Percentiles rank a stretch among this genome's conserved stretches.
Conservation (phyloP, 345 rosid genomes). For the Aquilaria sinensis region DNA sequence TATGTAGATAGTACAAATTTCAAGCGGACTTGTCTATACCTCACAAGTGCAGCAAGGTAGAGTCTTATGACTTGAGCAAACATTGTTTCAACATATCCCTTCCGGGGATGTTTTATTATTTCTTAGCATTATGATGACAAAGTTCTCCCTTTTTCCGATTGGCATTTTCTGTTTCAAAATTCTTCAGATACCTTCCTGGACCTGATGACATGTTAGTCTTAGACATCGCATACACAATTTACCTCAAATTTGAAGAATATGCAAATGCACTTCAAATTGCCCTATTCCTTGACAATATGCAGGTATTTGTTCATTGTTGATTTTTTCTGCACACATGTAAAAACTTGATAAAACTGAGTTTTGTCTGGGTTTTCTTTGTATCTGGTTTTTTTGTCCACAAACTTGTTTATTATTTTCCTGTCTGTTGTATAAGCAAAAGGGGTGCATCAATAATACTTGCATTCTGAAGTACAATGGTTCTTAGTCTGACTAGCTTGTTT, state of each 20-base stretch:
- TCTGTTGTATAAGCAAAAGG: too few relatives aligned
- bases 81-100: not conserved
- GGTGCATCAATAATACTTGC: too few relatives aligned
- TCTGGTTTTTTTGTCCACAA: too few relatives aligned
- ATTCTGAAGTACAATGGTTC: too few relatives aligned
- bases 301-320: constrained; percentile 35
- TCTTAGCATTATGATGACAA: not conserved
- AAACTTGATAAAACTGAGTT: too few relatives aligned
- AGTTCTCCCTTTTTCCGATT: not conserved
- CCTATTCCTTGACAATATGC: constrained; percentile 66
- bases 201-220: constrained; percentile 81
- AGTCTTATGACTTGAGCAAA: too few relatives aligned
- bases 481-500: too few relatives aligned
- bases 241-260: constrained; percentile 62
- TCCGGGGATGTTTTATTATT: too few relatives aligned
- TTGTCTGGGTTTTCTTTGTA: too few relatives aligned
- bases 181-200: constrained; percentile 78
- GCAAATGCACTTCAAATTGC: constrained; percentile 88
- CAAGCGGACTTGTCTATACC: constrained; percentile 88
- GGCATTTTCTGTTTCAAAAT: constrained; percentile 17
- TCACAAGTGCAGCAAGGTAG: constrained; percentile 76
- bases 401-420: too few relatives aligned
- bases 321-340: not conserved
- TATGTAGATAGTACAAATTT: constrained; percentile 78
- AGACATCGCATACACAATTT: constrained; percentile 73